phyloP scores from a whole-genome alignment of 2,329 filamentous ascomycete species.

The Apiospora rasikravindrae region DNA sequence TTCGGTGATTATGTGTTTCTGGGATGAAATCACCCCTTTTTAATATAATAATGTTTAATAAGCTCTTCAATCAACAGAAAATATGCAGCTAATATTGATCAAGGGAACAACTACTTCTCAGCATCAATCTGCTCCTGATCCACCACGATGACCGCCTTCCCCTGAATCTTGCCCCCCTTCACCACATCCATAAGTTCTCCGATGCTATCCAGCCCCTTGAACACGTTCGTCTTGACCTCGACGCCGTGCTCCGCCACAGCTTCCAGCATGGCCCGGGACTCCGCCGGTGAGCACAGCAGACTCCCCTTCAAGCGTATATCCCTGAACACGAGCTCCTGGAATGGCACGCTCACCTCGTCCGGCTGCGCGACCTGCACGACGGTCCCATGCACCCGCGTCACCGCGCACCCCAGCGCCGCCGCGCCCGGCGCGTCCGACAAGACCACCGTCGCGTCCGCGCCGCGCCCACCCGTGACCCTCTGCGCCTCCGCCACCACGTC shows the following conservation, averaged over 20 bases:
- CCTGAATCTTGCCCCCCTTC: slow-evolving; percentile 57
- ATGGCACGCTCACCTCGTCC: slow-evolving; percentile 64
- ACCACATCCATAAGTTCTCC: slow-evolving; percentile 55
- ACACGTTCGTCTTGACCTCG: slow-evolving; percentile 54
- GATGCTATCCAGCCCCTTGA: slow-evolving; percentile 57
- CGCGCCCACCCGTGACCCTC: slow-evolving; percentile 51
- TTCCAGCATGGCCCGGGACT: slow-evolving; percentile 54
- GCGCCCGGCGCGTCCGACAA: slow-evolving; percentile 57
- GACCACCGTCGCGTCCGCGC: slow-evolving; percentile 58
- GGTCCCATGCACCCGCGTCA: slow-evolving; percentile 64
- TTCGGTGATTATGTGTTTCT: neutral
- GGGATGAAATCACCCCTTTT: too few species aligned
- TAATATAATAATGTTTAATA: neutral
- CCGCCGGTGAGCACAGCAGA: slow-evolving; percentile 47
- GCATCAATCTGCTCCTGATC: slow-evolving; percentile 46
- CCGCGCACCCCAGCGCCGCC: slow-evolving; percentile 55
- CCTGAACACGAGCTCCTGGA: slow-evolving; percentile 52
- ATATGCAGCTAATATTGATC: too few species aligned
- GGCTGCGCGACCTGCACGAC: slow-evolving; percentile 65
- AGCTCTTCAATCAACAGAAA: too few species aligned
- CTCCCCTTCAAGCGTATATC: slow-evolving; percentile 37
- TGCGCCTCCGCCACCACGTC: slow-evolving; percentile 53
- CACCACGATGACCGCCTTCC: slow-evolving; percentile 60
- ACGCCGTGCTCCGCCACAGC: slow-evolving; percentile 52
- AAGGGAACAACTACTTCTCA: slow-evolving; percentile 22